phyloP scores from a whole-genome alignment of 495 filamentous ascomycete species.

The Aspergillus heteromorphus region DNA sequence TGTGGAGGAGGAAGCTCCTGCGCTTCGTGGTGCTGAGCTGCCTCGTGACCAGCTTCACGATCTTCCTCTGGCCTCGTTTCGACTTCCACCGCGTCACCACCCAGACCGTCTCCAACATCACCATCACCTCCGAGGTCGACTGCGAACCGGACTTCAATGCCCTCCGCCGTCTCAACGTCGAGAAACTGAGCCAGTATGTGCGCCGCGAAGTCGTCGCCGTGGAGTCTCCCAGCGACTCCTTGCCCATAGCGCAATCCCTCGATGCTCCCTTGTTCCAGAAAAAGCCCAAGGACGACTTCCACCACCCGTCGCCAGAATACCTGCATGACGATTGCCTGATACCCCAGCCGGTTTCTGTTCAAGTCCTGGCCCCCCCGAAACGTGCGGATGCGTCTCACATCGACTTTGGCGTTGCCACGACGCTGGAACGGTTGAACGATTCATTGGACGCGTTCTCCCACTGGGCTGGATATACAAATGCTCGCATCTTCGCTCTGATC shows the following conservation, averaged over 20 bases:
- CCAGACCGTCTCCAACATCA: constrained; percentile 29
- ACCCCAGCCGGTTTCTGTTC: constrained; percentile 27
- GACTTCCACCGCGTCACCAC: constrained; percentile 11
- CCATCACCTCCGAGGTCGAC: constrained; percentile 25
- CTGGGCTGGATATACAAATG: constrained; percentile 54
- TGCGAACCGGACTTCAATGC: constrained; percentile 32
- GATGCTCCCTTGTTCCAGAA: constrained; percentile 29
- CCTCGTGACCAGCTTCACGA: constrained; percentile 13
- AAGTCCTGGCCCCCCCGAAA: constrained; percentile 27
- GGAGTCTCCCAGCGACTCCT: constrained; percentile 19
- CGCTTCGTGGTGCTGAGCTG: constrained; percentile 18
- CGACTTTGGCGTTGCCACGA: constrained; percentile 59
- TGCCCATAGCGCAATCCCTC: constrained; percentile 31
- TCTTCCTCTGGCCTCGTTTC: constrained; percentile 27
- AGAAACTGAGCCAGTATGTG: constrained; percentile 32
- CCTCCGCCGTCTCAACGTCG: constrained; percentile 25
- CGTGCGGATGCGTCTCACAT: constrained; percentile 47
- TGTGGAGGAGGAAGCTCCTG: constrained; percentile 35
- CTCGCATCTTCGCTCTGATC: constrained; percentile 51
- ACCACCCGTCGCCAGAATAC: neutral
- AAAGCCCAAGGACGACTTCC: neutral
- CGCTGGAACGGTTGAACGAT: constrained; percentile 47
- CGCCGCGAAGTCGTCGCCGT: constrained; percentile 38
- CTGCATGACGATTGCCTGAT: constrained; percentile 31
- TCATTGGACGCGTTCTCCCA: constrained; percentile 53